Percentiles rank a stretch among this genome's conserved stretches.
phyloP scores from a whole-genome alignment of 495 filamentous ascomycete genomes.

The Xylaria bambusicola region DNA sequence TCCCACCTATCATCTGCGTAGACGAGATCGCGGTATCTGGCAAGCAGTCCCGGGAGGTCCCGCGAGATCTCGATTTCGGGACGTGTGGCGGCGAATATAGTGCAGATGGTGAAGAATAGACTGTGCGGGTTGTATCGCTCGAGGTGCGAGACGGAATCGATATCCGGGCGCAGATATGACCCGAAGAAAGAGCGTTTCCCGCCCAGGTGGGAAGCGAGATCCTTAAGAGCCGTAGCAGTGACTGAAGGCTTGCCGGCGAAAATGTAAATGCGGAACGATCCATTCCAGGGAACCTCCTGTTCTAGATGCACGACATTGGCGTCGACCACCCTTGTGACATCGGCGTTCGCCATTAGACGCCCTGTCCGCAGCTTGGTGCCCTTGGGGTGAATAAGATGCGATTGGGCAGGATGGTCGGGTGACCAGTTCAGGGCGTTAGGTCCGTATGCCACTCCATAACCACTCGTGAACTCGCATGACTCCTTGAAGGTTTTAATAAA shows the following conservation, averaged over 20 bases:
- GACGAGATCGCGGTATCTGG: conserved; percentile 76
- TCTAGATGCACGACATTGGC: conserved; percentile 85
- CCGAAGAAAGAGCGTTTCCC: conserved; percentile 70
- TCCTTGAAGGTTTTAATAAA: conserved; percentile 71
- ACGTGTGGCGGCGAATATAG: conserved; percentile 67
- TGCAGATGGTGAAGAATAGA: conserved; percentile 74
- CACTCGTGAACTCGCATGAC: conserved; percentile 69
- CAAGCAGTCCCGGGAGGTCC: conserved; percentile 66
- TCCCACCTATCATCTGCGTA: conserved; percentile 87
- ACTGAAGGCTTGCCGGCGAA: conserved; percentile 70
- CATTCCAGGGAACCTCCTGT: conserved; percentile 84
- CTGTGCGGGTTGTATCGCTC: conserved; percentile 83
- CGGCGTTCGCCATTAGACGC: conserved; percentile 70
- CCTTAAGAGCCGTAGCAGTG: conserved; percentile 59
- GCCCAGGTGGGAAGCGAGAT: conserved; percentile 65
- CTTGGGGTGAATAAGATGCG: conserved; percentile 63
- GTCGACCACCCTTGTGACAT: conserved; percentile 81
- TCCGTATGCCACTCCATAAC: conserved; percentile 69
- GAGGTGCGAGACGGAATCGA: conserved; percentile 68
- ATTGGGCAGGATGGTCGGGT: conserved; percentile 69
- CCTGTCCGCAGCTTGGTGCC: conserved; percentile 65
- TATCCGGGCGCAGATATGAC: conserved; percentile 61
- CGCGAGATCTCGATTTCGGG: conserved; percentile 64
- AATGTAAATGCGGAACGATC: conserved; percentile 81
- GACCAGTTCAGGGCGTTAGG: conserved; percentile 64